Conservation (phyloP, 768 basidiomycete species). For the Brasilioporus rufonigricans region DNA sequence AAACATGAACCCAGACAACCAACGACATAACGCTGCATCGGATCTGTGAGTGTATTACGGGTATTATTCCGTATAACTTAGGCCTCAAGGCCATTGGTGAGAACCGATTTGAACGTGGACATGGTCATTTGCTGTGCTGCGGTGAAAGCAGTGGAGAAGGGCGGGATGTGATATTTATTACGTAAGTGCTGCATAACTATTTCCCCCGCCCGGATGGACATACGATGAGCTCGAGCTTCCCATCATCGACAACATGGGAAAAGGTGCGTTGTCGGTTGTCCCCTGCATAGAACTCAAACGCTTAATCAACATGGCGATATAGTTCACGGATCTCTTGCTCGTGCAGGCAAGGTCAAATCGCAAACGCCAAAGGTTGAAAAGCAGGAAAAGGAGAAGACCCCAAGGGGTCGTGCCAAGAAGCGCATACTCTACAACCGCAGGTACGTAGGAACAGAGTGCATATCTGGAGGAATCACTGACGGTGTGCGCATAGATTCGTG, state of each 20-base stretch:
- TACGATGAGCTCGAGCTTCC: constrained; percentile 31
- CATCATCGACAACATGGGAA: constrained; percentile 71
- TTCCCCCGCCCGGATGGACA: constrained; percentile 17
- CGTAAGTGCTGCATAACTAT: constrained; percentile 43
- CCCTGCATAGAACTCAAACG: background rate
- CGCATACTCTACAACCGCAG: constrained; percentile 90
- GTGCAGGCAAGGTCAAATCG: constrained; percentile 99
- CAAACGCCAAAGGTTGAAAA: constrained; percentile 97
- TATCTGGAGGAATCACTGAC: background rate
- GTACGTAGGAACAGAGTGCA: constrained; percentile 41
- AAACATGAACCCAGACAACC: too few relatives aligned
- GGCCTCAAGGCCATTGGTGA: too few relatives aligned
- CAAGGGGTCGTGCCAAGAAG: constrained; percentile 98
- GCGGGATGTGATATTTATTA: constrained; percentile 36
- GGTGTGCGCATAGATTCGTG: constrained; percentile 60
- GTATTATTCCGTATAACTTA: too few relatives aligned
- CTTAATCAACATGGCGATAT: background rate
- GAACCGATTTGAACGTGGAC: too few relatives aligned
- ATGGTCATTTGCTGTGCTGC: too few relatives aligned
- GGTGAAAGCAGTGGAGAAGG: background rate
- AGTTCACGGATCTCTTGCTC: constrained; percentile 99
- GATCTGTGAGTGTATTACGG: too few relatives aligned
- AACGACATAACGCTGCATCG: too few relatives aligned
- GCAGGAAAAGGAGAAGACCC: constrained; percentile 99
- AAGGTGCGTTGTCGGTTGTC: constrained; percentile 45